Conservation (phyloP, 2,329 filamentous ascomycete genomes). For the Fusarium falciforme region DNA sequence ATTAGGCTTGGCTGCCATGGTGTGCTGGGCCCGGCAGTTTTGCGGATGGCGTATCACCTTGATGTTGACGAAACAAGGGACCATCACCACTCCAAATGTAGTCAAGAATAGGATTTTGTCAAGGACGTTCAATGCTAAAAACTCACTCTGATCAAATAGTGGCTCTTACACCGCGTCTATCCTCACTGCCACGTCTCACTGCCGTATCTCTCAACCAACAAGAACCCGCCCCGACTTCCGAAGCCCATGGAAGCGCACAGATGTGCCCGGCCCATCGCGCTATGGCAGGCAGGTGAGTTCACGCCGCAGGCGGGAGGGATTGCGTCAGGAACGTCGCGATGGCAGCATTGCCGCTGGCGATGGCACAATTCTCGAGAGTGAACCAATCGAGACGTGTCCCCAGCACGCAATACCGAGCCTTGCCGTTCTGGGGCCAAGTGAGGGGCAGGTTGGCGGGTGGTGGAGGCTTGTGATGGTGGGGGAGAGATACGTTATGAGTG, state of each 20-base stretch:
- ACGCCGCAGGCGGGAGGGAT: constrained; percentile 19
- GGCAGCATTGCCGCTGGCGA: constrained; percentile 40
- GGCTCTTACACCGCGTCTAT: neutral
- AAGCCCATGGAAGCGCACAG: constrained; percentile 3
- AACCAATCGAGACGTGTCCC: constrained; percentile 29
- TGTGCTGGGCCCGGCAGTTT: neutral
- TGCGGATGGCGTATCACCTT: neutral
- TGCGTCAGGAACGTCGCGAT: constrained; percentile 43
- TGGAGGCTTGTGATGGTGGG: constrained; percentile 21
- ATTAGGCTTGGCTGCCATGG: constrained; percentile 18
- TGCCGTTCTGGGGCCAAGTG: constrained; percentile 41
- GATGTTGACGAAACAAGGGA: neutral
- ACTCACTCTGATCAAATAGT: neutral
- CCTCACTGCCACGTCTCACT: neutral
- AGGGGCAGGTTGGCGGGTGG: constrained; percentile 30
- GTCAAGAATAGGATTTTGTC: neutral
- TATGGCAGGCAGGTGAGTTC: constrained; percentile 4
- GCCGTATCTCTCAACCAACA: neutral
- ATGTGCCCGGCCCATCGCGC: constrained; percentile 31
- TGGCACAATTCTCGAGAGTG: constrained; percentile 36
- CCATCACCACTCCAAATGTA: neutral
- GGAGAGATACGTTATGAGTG: constrained; percentile 10
- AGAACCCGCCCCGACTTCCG: constrained; percentile 33
- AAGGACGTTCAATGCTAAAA: neutral
- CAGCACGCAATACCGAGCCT: constrained; percentile 45